Percentiles rank a stretch among this genome's conserved stretches.
Conservation (phyloP, 805 yeast genomes). For the Candida ascalaphidarum region DNA sequence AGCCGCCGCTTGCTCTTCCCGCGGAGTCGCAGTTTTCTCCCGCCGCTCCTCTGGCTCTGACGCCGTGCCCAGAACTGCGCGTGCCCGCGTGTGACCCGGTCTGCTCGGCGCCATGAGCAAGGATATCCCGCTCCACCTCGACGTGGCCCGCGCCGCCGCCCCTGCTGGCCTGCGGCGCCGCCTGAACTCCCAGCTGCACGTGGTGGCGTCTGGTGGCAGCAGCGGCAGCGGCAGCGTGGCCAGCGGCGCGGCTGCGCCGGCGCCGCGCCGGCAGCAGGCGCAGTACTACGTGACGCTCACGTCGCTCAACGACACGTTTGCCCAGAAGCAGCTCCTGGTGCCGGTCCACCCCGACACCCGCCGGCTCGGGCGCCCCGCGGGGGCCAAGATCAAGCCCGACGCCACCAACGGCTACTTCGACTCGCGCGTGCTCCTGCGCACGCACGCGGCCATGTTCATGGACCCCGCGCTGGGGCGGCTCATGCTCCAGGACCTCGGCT, state of each 20-base stretch:
- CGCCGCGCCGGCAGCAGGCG: slow-evolving; percentile 15
- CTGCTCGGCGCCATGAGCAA: slow-evolving; percentile 2
- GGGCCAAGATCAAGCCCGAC: slow-evolving; percentile 47
- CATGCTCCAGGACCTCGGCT: slow-evolving; percentile 76
- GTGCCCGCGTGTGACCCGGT: no score
- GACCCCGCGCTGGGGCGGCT: slow-evolving; percentile 57
- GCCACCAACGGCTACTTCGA: slow-evolving; percentile 89
- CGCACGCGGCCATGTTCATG: slow-evolving; percentile 85
- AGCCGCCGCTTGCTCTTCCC: no score
- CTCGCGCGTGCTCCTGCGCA: slow-evolving; percentile 84
- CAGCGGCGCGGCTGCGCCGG: slow-evolving; percentile 2
- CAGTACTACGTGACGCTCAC: slow-evolving; percentile 59
- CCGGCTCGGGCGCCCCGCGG: slow-evolving; percentile 85
- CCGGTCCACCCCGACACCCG: slow-evolving; percentile 78
- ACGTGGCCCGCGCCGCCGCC: slow-evolving; percentile 6
- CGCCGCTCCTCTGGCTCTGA: no score
- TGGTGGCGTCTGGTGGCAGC: slow-evolving; percentile 15
- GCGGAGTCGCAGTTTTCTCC: no score
- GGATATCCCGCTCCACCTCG: slow-evolving; percentile 17
- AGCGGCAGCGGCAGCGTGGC: slow-evolving; percentile 2
- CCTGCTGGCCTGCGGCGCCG: slow-evolving; percentile 13
- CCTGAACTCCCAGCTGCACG: slow-evolving; percentile 36
- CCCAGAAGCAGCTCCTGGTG: slow-evolving; percentile 65
- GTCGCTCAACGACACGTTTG: slow-evolving; percentile 77
- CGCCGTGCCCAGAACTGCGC: no score